phyloP scores from a whole-genome alignment of 176 grass and related monocot genomes.

The barley (Hordeum vulgare) region DNA sequence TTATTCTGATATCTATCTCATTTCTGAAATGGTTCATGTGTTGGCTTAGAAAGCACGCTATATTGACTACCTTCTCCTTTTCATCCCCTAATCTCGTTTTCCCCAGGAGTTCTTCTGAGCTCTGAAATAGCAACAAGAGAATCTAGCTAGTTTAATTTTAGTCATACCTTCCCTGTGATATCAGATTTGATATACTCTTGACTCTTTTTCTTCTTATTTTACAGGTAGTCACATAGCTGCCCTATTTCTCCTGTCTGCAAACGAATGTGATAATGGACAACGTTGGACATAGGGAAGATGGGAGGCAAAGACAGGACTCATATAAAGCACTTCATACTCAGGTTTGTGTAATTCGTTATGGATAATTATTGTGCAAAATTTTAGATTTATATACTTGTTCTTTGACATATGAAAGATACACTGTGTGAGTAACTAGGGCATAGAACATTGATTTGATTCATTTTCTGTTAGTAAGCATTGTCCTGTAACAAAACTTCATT shows the following conservation, averaged over 20 bases:
- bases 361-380: not conserved
- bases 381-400: not conserved
- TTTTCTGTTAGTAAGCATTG: not conserved
- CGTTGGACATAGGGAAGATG: conserved; percentile 74
- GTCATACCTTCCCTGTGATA: not conserved
- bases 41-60: not conserved
- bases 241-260: conserved; percentile 24
- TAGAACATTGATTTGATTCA: not conserved
- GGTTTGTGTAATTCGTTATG: conserved; percentile 30
- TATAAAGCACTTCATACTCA: conserved; percentile 85
- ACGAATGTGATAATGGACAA: conserved; percentile 64
- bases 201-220: not conserved
- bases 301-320: conserved; percentile 56
- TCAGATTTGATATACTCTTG: not conserved
- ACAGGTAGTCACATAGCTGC: conserved; percentile 12
- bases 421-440: not conserved
- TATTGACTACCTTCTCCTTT: not conserved
- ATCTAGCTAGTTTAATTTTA: not conserved
- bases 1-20: not conserved
- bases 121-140: not conserved
- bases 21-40: not conserved
- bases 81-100: not conserved
- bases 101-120: not conserved
- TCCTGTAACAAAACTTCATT: not conserved
- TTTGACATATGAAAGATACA: not conserved